A percentile compares a stretch with the other conserved stretches of the same genome.
Conservation (phyloP, 495 filamentous ascomycete species). For the Oidiodendron maius region DNA sequence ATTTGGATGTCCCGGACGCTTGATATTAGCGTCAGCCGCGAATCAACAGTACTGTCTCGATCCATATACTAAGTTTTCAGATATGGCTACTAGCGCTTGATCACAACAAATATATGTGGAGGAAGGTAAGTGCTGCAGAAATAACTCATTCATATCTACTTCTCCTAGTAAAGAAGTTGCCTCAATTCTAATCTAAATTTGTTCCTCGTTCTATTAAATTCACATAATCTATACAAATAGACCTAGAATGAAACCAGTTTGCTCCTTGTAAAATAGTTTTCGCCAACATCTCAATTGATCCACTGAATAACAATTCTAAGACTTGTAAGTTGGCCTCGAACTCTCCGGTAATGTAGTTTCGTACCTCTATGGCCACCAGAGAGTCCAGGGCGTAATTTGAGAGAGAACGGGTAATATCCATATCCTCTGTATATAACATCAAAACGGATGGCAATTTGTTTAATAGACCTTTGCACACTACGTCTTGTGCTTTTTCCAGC, state of each 20-base stretch:
- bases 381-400: slow-evolving; percentile 48
- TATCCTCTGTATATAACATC: slow-evolving; percentile 44
- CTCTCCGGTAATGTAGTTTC: slow-evolving; percentile 46
- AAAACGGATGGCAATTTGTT: slow-evolving; percentile 43
- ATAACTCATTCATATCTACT: too few relatives aligned
- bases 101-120: too few relatives aligned
- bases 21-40: too few relatives aligned
- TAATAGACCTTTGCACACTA: slow-evolving; percentile 37
- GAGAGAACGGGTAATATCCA: slow-evolving; percentile 39
- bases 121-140: too few relatives aligned
- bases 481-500: slow-evolving; percentile 35
- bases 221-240: too few relatives aligned
- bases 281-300: slow-evolving; percentile 38
- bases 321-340: slow-evolving; percentile 47
- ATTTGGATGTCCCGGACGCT: too few relatives aligned
- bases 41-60: too few relatives aligned
- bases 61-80: too few relatives aligned
- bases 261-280: slow-evolving; percentile 35
- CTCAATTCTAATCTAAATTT: too few relatives aligned
- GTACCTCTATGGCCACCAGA: slow-evolving; percentile 51
- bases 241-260: not conserved
- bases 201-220: too few relatives aligned
- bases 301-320: slow-evolving; percentile 42
- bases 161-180: too few relatives aligned
- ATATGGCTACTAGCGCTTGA: too few relatives aligned